Evolutionary conservation across 169 alveolate genomes (phyloP).

Genomic region (Plasmodium inui): DNA sequence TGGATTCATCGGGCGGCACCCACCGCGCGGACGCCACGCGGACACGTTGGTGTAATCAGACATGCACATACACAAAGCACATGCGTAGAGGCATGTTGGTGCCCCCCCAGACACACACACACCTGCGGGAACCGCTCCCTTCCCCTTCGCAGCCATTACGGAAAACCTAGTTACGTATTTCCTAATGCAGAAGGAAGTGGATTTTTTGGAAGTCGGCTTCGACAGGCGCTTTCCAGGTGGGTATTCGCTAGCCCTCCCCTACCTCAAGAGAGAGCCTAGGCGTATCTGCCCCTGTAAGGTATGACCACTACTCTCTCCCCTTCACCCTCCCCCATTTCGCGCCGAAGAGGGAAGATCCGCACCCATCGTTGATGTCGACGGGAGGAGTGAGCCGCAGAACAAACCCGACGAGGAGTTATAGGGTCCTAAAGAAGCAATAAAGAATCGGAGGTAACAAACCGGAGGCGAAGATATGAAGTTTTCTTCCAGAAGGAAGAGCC

Average conservation of each 20-base stretch:
- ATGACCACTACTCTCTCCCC: neutral
- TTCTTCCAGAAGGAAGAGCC: neutral
- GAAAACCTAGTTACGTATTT: constrained; percentile 59
- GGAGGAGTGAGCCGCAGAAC: neutral
- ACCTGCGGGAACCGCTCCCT: neutral
- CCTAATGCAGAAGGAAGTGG: constrained; percentile 43
- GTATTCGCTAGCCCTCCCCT: neutral
- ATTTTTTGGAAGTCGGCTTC: constrained; percentile 51
- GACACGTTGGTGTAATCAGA: neutral
- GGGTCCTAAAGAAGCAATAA: neutral
- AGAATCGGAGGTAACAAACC: neutral
- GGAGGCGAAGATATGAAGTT: neutral
- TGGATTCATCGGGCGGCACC: neutral
- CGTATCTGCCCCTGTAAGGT: neutral
- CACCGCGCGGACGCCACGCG: neutral
- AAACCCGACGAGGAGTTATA: constrained; percentile 17
- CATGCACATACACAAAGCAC: too few species aligned
- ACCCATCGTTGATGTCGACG: constrained; percentile 6
- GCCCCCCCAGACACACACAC: neutral
- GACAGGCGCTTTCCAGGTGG: constrained; percentile 53
- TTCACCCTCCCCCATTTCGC: neutral
- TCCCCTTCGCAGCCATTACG: constrained; percentile 14
- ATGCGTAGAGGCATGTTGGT: neutral
- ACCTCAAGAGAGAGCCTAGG: neutral
- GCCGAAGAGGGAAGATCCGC: constrained; percentile 30